These are phyloP conservation scores for Trypanosoma conorhini DNA, from an alignment of 208 protist genomes.

Conservation along the genomic window DNA sequence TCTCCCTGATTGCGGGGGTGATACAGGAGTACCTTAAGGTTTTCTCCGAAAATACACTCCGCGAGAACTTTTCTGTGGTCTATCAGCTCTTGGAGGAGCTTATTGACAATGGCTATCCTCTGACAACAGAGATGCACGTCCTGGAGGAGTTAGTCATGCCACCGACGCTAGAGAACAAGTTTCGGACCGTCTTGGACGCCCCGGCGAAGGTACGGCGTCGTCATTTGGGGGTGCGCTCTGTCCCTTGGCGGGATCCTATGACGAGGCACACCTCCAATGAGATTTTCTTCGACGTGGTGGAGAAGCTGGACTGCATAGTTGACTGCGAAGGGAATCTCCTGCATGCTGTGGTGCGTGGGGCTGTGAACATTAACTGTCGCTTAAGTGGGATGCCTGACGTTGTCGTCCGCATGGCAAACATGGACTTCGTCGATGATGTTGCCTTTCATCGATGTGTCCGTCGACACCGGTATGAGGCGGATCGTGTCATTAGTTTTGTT, in stretches of 20 bases:
- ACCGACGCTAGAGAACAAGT: conserved; percentile 82
- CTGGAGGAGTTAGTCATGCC: conserved; percentile 88
- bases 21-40: conserved; percentile 80
- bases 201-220: conserved; percentile 21
- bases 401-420: conserved; percentile 62
- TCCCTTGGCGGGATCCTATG: conserved; percentile 81
- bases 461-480: conserved; percentile 60
- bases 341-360: conserved; percentile 62
- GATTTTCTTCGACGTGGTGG: conserved; percentile 93
- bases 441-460: conserved; percentile 91
- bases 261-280: conserved; percentile 84
- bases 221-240: conserved; percentile 16
- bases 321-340: conserved; percentile 74
- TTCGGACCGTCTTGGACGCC: conserved; percentile 69
- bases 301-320: conserved; percentile 83
- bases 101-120: conserved; percentile 91
- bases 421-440: conserved; percentile 74
- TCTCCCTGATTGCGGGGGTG: conserved; percentile 59
- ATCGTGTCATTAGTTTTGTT: conserved; percentile 83
- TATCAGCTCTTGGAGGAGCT: conserved; percentile 94
- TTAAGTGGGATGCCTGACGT: conserved; percentile 92
- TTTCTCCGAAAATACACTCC: conserved; percentile 73
- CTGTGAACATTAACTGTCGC: conserved; percentile 80
- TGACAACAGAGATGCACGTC: conserved; percentile 82
- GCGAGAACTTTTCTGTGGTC: conserved; percentile 90